Evolutionary conservation across 129 eudicot species (phyloP), one percentile per base, ranked within the genome.

Genomic region (Saussurea involucrata): DNA sequence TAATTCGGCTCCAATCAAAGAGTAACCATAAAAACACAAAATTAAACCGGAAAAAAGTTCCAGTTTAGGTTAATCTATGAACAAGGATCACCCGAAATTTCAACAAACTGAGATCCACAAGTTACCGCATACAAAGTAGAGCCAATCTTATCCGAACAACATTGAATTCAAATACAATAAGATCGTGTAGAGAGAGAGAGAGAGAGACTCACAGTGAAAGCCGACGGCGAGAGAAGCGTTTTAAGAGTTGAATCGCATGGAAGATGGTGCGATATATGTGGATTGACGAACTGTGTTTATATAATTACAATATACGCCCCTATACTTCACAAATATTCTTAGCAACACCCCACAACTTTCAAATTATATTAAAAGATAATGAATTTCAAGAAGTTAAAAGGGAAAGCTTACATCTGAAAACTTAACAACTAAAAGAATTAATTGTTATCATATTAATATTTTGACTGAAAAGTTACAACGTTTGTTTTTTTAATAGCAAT

Each of bases 211-310:
- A 80, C 79, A 2, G 75, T 73, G 69, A 49, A 63, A 72, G 68
- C 40, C 66, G 78, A 73, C 60, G 78, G 75, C 63, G 63, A 80
- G 74, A 49, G 61, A 80, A 80, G 78, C 69, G 74, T 73, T 68
- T 64, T 49, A 53, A 34, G 66, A 46, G 17, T 68, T 46, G 61
- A 79, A 72, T 63, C 63, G 66, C 53, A 21, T 12, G 32, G 22
- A 57, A 73, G 5, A 32, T 20, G 76, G 77, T 57, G 31, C 4
- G 29, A 34, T 63, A 63, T 75, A 57, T 53, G 61, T 53, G n/a
- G 0, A 53, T 5, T n/a, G 61, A 53, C 61, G 22, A 53, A 17
- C 0, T 53, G 61, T 53, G 61, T 53, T 53, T 22, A 53, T 1
- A 53, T 17, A 53, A n/a, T 53, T 53, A 53, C 61, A 53, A 6